These are phyloP conservation scores for Exophiala sideris DNA, from an alignment of 2,329 filamentous ascomycete species.

Conservation along the genomic window DNA sequence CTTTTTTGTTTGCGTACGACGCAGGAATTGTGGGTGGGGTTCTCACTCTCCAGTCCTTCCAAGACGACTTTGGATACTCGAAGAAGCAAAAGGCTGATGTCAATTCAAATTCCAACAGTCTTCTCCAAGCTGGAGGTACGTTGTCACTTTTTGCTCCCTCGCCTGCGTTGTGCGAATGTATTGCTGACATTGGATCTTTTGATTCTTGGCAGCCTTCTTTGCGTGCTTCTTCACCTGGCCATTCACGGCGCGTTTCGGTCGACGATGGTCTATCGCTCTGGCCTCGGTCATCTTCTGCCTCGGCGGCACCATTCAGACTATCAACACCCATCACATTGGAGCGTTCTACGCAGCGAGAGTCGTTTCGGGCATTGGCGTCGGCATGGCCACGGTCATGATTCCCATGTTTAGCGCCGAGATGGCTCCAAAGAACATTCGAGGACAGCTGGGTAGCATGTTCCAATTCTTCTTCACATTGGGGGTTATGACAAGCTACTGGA, in stretches of 20 bases:
- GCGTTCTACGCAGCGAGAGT: constrained; percentile 43
- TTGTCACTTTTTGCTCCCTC: background rate
- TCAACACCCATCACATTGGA: constrained; percentile 33
- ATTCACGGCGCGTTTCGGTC: constrained; percentile 25
- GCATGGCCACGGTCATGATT: constrained; percentile 42
- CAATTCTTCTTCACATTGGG: constrained; percentile 71
- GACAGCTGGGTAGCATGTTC: constrained; percentile 69
- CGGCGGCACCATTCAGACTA: constrained; percentile 32
- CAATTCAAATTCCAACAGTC: background rate
- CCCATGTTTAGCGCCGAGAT: constrained; percentile 72
- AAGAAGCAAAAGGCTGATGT: constrained; percentile 33
- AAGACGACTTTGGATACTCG: constrained; percentile 41
- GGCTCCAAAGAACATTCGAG: constrained; percentile 64
- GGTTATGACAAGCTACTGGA: constrained; percentile 71
- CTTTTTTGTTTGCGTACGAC: constrained; percentile 42
- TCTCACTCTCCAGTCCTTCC: constrained; percentile 43
- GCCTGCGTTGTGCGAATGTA: too few relatives aligned
- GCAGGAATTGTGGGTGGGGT: constrained; percentile 45
- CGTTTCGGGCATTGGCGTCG: constrained; percentile 42
- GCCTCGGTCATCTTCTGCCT: constrained; percentile 15
- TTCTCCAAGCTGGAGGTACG: constrained; percentile 4
- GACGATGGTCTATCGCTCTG: constrained; percentile 19
- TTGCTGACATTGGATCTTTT: background rate
- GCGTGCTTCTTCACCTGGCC: constrained; percentile 18
- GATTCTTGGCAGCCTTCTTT: constrained; percentile 6